Evolutionary conservation across 805 yeast genomes (phyloP).

Genomic region (Metschnikowia arizonensis): DNA sequence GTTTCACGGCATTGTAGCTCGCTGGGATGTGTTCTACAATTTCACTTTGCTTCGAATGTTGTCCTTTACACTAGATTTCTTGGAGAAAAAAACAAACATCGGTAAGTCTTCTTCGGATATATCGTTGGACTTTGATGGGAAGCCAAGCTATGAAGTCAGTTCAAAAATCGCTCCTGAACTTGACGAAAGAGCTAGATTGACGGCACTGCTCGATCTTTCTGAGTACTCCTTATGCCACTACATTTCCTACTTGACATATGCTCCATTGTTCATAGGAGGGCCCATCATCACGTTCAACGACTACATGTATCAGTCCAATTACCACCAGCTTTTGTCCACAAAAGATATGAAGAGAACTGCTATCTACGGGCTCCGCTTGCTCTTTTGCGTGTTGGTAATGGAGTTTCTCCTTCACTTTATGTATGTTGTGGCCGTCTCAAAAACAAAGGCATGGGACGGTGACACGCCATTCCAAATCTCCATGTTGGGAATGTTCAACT

Average conservation of each 20-base stretch:
- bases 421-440: constrained; percentile 91
- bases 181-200: constrained; percentile 62
- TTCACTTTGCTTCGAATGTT: constrained; percentile 81
- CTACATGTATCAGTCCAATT: constrained; percentile 66
- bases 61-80: constrained; percentile 76
- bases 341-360: constrained; percentile 45
- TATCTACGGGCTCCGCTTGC: constrained; percentile 63
- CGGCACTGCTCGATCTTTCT: constrained; percentile 53
- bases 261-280: constrained; percentile 93
- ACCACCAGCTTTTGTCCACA: constrained; percentile 55
- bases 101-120: neutral
- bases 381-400: constrained; percentile 78
- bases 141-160: neutral
- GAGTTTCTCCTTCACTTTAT: constrained; percentile 82
- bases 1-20: constrained; percentile 68
- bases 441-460: constrained; percentile 83
- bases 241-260: constrained; percentile 71
- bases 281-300: constrained; percentile 94
- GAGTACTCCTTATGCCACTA: constrained; percentile 67
- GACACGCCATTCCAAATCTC: constrained; percentile 90
- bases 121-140: constrained; percentile 2
- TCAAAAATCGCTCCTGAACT: constrained; percentile 16
- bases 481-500: constrained; percentile 88
- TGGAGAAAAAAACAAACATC: constrained; percentile 32
- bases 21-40: constrained; percentile 97